These are phyloP conservation scores for Hypoxylon sp. DNA, from an alignment of 2,329 filamentous ascomycete species.

Conservation along the genomic window DNA sequence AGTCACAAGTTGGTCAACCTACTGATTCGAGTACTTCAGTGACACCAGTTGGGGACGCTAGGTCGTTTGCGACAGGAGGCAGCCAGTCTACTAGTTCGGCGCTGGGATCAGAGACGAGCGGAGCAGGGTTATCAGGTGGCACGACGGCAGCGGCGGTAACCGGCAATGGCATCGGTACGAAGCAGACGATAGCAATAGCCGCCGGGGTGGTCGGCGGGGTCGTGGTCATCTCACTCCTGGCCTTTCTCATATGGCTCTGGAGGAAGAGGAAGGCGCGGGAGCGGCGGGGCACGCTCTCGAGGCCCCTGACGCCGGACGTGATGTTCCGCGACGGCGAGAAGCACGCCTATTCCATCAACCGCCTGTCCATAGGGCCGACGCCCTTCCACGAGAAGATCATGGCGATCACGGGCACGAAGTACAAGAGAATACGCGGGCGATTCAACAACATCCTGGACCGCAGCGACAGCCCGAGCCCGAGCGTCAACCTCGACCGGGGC, in stretches of 20 bases:
- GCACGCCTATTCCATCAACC: conserved; percentile 52
- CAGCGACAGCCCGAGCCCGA: conserved; percentile 48
- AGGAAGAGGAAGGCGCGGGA: conserved; percentile 52
- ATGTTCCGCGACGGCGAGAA: conserved; percentile 35
- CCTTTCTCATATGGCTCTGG: conserved; percentile 60
- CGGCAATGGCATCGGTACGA: conserved; percentile 40
- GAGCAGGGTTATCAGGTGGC: conserved; percentile 27
- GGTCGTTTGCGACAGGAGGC: background rate
- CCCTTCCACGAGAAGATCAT: conserved; percentile 53
- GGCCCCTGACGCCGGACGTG: conserved; percentile 53
- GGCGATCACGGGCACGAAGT: conserved; percentile 50
- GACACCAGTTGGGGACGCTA: conserved; percentile 3
- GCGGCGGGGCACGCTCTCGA: conserved; percentile 58
- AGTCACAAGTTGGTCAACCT: conserved; percentile 9
- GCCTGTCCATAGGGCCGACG: conserved; percentile 59
- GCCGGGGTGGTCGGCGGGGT: conserved; percentile 61
- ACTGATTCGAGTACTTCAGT: conserved; percentile 1
- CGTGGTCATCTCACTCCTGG: conserved; percentile 55
- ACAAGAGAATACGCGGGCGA: conserved; percentile 47
- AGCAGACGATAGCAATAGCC: conserved; percentile 55
- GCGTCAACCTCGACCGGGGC: conserved; percentile 60
- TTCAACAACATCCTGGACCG: conserved; percentile 44
- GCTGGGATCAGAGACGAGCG: conserved; percentile 30
- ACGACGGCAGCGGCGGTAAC: conserved; percentile 36
- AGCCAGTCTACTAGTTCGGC: conserved; percentile 20